Percentiles rank a stretch among this genome's conserved stretches.
Evolutionary conservation across 1,284 basidiomycete genomes (phyloP).

Genomic region (Gastroboletus turbinatus): DNA sequence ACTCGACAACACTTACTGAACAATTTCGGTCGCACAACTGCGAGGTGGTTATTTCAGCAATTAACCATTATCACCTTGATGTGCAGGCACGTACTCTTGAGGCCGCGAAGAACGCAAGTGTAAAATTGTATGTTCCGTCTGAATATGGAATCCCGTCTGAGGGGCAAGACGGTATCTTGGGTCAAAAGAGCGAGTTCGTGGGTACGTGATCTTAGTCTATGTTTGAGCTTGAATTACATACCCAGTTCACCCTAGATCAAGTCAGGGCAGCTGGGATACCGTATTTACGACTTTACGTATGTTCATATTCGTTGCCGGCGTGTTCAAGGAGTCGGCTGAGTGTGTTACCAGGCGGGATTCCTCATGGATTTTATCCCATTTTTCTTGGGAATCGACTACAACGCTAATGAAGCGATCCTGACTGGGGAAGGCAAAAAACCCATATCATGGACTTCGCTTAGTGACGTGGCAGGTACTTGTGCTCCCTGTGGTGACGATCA

Average conservation of each 20-base stretch:
- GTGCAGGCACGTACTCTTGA: slow-evolving; percentile 27
- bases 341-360: slow-evolving; percentile 12
- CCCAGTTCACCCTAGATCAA: slow-evolving; percentile 5
- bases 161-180: slow-evolving; percentile 20
- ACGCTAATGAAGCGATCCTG: slow-evolving; percentile 25
- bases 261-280: slow-evolving; percentile 29
- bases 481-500: not conserved
- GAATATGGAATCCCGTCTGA: slow-evolving; percentile 32
- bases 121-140: slow-evolving; percentile 36
- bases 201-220: slow-evolving; percentile 5
- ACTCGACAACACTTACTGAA: slow-evolving; percentile 21
- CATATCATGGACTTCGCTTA: slow-evolving; percentile 30
- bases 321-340: not conserved
- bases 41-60: slow-evolving; percentile 33
- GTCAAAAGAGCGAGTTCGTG: slow-evolving; percentile 17
- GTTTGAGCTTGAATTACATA: not conserved
- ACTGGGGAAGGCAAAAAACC: slow-evolving; percentile 27
- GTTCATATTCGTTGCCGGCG: slow-evolving; percentile 5
- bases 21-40: slow-evolving; percentile 29
- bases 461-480: slow-evolving; percentile 27
- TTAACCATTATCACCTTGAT: slow-evolving; percentile 21
- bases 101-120: slow-evolving; percentile 33
- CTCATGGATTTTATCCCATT: slow-evolving; percentile 23
- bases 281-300: slow-evolving; percentile 28
- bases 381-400: slow-evolving; percentile 12